A percentile compares a stretch with the other conserved stretches of the same genome.
These are phyloP conservation scores for Fusarium torreyae DNA, from an alignment of 2,329 filamentous ascomycete species.

Conservation along the genomic window DNA sequence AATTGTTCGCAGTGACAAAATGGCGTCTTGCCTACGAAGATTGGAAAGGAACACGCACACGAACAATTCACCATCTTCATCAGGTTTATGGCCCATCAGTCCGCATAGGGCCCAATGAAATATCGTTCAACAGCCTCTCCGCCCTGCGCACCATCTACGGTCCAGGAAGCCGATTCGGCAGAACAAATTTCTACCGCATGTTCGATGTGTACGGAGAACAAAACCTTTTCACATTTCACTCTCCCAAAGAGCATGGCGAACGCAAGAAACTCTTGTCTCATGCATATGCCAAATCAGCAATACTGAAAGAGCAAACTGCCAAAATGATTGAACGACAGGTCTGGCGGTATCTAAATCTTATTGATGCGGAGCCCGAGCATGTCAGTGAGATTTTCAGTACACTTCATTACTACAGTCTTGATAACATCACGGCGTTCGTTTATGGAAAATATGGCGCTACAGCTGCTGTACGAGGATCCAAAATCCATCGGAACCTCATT, in stretches of 20 bases:
- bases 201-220: conserved; percentile 67
- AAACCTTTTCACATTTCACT: conserved; percentile 68
- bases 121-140: conserved; percentile 59
- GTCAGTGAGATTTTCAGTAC: conserved; percentile 41
- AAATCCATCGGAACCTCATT: conserved; percentile 21
- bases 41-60: conserved; percentile 60
- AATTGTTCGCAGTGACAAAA: conserved; percentile 58
- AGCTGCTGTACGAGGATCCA: conserved; percentile 29
- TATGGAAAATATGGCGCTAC: conserved; percentile 39
- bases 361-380: conserved; percentile 17
- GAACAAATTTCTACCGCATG: conserved; percentile 68
- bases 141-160: conserved; percentile 69
- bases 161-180: conserved; percentile 65
- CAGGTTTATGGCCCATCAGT: conserved; percentile 62
- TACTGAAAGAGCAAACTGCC: conserved; percentile 47
- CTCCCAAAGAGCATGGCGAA: conserved; percentile 60
- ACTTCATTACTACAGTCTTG: conserved; percentile 37
- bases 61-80: conserved; percentile 60
- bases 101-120: conserved; percentile 63
- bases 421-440: conserved; percentile 36
- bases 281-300: conserved; percentile 66
- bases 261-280: conserved; percentile 68
- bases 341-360: conserved; percentile 28
- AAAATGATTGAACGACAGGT: conserved; percentile 41
- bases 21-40: conserved; percentile 64